These are phyloP conservation scores for Xylaria bambusicola DNA, from an alignment of 495 filamentous ascomycete species.

Conservation along the genomic window DNA sequence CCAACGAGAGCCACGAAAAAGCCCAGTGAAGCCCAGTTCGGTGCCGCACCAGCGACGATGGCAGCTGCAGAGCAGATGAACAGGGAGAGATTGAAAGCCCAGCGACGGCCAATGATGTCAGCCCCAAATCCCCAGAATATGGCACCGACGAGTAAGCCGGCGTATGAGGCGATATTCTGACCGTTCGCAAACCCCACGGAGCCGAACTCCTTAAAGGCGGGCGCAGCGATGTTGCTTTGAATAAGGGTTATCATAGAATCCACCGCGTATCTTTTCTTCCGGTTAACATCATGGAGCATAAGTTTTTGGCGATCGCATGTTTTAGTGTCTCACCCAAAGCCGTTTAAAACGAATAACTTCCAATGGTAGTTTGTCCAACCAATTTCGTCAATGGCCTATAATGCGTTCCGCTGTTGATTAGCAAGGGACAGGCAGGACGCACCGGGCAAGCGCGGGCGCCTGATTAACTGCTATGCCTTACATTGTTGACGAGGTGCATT, in stretches of 20 bases:
- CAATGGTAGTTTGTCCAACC: constrained; percentile 68
- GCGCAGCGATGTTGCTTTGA: constrained; percentile 62
- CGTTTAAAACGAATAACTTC: constrained; percentile 67
- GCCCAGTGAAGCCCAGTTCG: constrained; percentile 66
- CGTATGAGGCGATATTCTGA: constrained; percentile 64
- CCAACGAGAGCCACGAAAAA: constrained; percentile 68
- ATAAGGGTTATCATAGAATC: constrained; percentile 69
- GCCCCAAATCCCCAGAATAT: constrained; percentile 81
- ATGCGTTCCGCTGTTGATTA: constrained; percentile 8
- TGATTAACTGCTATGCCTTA: constrained; percentile 40
- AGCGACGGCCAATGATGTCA: constrained; percentile 68
- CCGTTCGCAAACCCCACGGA: constrained; percentile 52
- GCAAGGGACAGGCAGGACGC: background rate
- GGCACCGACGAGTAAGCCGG: constrained; percentile 72
- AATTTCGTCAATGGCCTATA: constrained; percentile 70
- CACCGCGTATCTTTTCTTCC: constrained; percentile 70
- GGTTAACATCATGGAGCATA: too few relatives aligned
- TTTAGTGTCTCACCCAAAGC: constrained; percentile 59
- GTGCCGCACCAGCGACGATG: constrained; percentile 67
- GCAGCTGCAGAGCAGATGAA: constrained; percentile 69
- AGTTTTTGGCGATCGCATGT: constrained; percentile 3
- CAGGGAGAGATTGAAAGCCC: constrained; percentile 73
- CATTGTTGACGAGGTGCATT: constrained; percentile 71
- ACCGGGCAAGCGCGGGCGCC: background rate
- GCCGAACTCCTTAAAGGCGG: constrained; percentile 61